Conservation (phyloP, 2,329 filamentous ascomycete genomes). For the Ophiocordyceps sinensis region DNA sequence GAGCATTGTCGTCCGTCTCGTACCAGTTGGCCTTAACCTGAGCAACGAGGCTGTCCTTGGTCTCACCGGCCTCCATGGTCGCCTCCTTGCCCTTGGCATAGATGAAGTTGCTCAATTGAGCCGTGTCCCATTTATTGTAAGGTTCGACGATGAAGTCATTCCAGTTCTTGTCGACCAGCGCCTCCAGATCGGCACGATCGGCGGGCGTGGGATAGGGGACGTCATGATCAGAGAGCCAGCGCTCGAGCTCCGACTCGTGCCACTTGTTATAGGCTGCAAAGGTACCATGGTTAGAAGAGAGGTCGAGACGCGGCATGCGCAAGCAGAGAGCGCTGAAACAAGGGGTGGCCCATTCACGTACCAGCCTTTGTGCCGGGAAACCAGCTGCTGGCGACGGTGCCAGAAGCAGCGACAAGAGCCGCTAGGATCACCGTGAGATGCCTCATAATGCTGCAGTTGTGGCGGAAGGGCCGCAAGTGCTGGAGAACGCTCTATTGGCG, state of each 20-base stretch:
- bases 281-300: not conserved
- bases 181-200: constrained; percentile 89
- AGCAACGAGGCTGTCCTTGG: constrained; percentile 51
- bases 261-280: constrained; percentile 85
- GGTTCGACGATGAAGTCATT: constrained; percentile 58
- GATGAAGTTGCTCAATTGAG: constrained; percentile 54
- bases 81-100: constrained; percentile 56
- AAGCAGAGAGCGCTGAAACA: not conserved
- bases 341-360: constrained; percentile 27
- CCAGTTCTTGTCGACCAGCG: constrained; percentile 84
- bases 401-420: constrained; percentile 57
- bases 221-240: constrained; percentile 88
- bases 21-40: constrained; percentile 64
- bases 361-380: constrained; percentile 62
- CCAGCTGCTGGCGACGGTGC: constrained; percentile 63
- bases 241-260: constrained; percentile 94
- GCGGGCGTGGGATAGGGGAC: constrained; percentile 81
- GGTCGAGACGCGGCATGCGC: not conserved
- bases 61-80: constrained; percentile 50
- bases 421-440: constrained; percentile 57
- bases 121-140: constrained; percentile 63
- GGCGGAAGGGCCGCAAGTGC: constrained; percentile 1
- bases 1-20: constrained; percentile 63
- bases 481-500: not conserved
- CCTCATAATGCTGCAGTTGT: constrained; percentile 48